phyloP scores from a whole-genome alignment of 441 rosid genomes.

The Lepidium campestre region DNA sequence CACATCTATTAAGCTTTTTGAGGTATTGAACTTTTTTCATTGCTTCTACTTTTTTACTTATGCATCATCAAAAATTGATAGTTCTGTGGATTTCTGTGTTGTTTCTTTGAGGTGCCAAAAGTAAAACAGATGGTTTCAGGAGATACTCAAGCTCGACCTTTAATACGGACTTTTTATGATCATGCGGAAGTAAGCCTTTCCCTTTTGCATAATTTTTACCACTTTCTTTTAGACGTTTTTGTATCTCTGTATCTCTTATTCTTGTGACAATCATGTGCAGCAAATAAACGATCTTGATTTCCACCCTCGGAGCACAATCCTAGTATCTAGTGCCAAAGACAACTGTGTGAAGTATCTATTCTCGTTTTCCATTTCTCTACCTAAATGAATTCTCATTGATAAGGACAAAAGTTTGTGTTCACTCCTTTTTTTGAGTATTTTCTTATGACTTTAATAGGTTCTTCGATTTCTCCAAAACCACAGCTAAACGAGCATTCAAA shows the following conservation, averaged over 20 bases:
- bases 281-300: conserved; percentile 85
- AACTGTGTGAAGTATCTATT: conserved; percentile 60
- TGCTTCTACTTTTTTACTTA: background rate
- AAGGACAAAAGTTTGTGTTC: background rate
- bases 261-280: conserved; percentile 35
- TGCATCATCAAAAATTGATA: conserved; percentile 5
- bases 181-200: conserved; percentile 52
- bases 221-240: background rate
- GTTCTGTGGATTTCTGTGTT: background rate
- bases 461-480: conserved; percentile 77
- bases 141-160: conserved; percentile 65
- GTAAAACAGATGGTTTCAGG: conserved; percentile 76
- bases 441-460: conserved; percentile 41
- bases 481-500: conserved; percentile 81
- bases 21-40: conserved; percentile 34
- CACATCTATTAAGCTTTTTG: conserved; percentile 83
- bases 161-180: conserved; percentile 82
- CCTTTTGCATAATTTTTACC: background rate
- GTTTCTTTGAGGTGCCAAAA: conserved; percentile 55
- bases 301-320: conserved; percentile 71
- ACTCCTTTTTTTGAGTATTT: background rate
- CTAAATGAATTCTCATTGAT: background rate
- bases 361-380: background rate
- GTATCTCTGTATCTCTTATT: conserved; percentile 4
- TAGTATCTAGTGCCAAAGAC: conserved; percentile 76